phyloP scores from a whole-genome alignment of 257 asterid species.

The Orobanche coerulescens region DNA sequence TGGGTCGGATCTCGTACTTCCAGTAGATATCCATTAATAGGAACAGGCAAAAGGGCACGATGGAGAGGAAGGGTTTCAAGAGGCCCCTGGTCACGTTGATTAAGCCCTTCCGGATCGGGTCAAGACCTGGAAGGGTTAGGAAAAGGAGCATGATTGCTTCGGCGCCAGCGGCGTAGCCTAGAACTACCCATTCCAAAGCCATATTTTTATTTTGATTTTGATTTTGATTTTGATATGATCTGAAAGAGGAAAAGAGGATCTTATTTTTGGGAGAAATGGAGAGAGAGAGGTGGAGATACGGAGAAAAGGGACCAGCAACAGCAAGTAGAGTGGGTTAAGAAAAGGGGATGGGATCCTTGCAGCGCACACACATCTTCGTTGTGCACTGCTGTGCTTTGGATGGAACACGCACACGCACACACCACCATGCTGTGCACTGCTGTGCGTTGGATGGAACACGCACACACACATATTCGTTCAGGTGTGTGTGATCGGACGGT shows the following conservation, averaged over 20 bases:
- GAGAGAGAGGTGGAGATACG: background rate
- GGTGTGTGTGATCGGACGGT: no score
- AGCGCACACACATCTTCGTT: no score
- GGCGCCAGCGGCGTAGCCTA: conserved; percentile 90
- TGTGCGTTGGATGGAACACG: no score
- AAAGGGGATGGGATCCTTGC: no score
- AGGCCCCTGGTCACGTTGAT: conserved; percentile 66
- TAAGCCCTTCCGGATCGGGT: conserved; percentile 77
- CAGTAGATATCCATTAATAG: conserved; percentile 85
- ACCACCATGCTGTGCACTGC: no score
- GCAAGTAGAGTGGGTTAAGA: conserved; percentile 20
- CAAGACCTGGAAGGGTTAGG: conserved; percentile 81
- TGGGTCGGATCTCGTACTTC: conserved; percentile 86
- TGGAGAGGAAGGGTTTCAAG: conserved; percentile 69
- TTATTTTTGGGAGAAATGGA: conserved; percentile 15
- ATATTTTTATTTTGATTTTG: conserved; percentile 19
- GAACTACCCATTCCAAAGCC: conserved; percentile 96
- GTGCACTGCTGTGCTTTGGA: no score
- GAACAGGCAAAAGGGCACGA: conserved; percentile 88
- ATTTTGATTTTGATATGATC: conserved; percentile 25
- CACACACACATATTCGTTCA: no score
- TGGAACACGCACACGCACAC: no score
- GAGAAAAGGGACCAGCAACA: background rate
- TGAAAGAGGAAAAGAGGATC: conserved; percentile 18
- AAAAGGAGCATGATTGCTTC: conserved; percentile 93